Percentiles rank a stretch among this genome's conserved stretches.
Evolutionary conservation across 2,329 filamentous ascomycete genomes (phyloP).

Genomic region (Gliomastix tumulicola): DNA sequence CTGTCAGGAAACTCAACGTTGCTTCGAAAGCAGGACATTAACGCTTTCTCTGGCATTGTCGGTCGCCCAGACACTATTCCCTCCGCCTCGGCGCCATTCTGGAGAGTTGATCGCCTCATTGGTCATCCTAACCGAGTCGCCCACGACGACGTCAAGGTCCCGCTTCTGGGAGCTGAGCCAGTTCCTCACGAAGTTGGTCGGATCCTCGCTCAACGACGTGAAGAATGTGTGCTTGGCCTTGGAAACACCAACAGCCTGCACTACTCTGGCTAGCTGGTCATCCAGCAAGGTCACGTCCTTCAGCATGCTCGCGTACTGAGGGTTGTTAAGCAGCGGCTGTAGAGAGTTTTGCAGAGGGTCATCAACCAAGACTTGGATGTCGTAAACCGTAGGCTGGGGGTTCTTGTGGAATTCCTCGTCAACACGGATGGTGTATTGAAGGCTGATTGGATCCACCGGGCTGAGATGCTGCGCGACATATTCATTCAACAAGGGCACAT

Average conservation of each 20-base stretch:
- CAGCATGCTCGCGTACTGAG: slow-evolving; percentile 64
- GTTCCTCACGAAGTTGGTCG: slow-evolving; percentile 73
- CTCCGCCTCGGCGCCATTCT: slow-evolving; percentile 61
- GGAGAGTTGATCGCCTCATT: slow-evolving; percentile 49
- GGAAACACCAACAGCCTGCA: slow-evolving; percentile 76
- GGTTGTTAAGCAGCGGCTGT: slow-evolving; percentile 58
- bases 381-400: slow-evolving; percentile 78
- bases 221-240: slow-evolving; percentile 92
- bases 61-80: slow-evolving; percentile 48
- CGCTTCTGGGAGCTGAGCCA: slow-evolving; percentile 91
- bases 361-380: slow-evolving; percentile 77
- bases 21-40: slow-evolving; percentile 51
- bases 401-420: slow-evolving; percentile 75
- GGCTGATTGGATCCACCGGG: slow-evolving; percentile 71
- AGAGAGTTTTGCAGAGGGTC: slow-evolving; percentile 70
- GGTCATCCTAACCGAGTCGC: slow-evolving; percentile 64
- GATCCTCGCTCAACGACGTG: slow-evolving; percentile 69
- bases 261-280: slow-evolving; percentile 74
- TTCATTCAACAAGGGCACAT: slow-evolving; percentile 79
- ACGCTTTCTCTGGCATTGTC: slow-evolving; percentile 57
- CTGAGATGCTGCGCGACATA: slow-evolving; percentile 73
- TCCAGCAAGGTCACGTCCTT: slow-evolving; percentile 73
- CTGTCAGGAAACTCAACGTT: slow-evolving; percentile 19
- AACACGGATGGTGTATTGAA: slow-evolving; percentile 89
- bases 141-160: slow-evolving; percentile 81